Conservation (phyloP, 2,329 filamentous ascomycete species). For the Myriosclerotinia scirpicola region DNA sequence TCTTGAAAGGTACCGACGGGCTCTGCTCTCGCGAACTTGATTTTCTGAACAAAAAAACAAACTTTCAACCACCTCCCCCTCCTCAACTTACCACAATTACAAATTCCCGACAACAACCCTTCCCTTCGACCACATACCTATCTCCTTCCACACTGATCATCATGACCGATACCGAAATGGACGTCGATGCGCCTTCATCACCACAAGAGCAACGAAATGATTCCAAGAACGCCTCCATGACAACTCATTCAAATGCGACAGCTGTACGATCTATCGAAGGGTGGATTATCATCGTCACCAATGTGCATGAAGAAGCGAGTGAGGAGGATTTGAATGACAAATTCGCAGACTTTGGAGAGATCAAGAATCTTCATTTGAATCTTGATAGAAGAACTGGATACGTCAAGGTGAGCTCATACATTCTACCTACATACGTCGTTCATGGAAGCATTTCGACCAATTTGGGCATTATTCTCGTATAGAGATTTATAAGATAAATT, state of each 20-base stretch:
- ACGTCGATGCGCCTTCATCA: constrained; percentile 41
- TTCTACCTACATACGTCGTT: not conserved
- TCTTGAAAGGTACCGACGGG: not conserved
- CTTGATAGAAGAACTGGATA: constrained; percentile 80
- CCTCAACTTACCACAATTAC: not conserved
- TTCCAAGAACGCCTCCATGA: constrained; percentile 63
- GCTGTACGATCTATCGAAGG: constrained; percentile 86
- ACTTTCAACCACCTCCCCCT: not conserved
- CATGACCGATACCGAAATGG: constrained; percentile 50
- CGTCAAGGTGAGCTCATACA: constrained; percentile 64
- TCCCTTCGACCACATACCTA: not conserved
- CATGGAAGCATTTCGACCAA: not conserved
- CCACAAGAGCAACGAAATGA: constrained; percentile 52
- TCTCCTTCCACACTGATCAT: constrained; percentile 21
- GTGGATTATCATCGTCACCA: constrained; percentile 85
- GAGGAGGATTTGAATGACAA: constrained; percentile 80
- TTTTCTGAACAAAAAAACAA: constrained; percentile 13
- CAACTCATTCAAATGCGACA: constrained; percentile 70
- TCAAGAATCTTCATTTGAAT: constrained; percentile 84
- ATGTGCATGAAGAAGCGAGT: constrained; percentile 83
- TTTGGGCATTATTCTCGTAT: constrained; percentile 16
- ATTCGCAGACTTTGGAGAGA: constrained; percentile 82
- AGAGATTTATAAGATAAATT: constrained; percentile 1
- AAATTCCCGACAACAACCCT: not conserved
- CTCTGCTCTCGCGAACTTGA: constrained; percentile 13